Evolutionary conservation across 805 yeast species (phyloP), one percentile per base, ranked within the genome.

Genomic region (Vanderwaltozyma verrucispora): DNA sequence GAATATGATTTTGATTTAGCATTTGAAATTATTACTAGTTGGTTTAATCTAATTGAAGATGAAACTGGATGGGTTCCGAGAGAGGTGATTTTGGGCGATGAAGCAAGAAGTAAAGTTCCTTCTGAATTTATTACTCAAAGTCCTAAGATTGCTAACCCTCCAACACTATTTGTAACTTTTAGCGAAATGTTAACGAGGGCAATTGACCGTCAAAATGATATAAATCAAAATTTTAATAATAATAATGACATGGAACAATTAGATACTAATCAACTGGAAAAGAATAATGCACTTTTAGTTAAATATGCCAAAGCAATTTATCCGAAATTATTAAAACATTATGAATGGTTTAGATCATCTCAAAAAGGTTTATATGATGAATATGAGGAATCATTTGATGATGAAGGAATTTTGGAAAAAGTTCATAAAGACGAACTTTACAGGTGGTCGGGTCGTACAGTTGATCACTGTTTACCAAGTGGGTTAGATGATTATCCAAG

Each of bases 401-500:
- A 48, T 17, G 48, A 48, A 25, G 50, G 47, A 3, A 35, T 54
- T 8, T 39, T 43, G 45, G 63, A 65, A 9, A 62, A 68, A 15
- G 62, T 67, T 16, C 69, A 79, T 4, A 42, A 54, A 17, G 53
- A 57, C 7, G 95, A 87, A 54, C 82, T 77, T 0, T 92, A 81
- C 56, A 69, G 95, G 56, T 92, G 98, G 98, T 72, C 86, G 41
- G 98, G 97, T 5, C 75, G 97, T 47, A 83, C 96, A 0, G 64
- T 68, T 16, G 72, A 78, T 3, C 96, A 85, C 51, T 83, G 95
- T 55, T 67, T 89, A 37, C 92, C 98, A 8, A 80, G 94, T 59
- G 98, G 98, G 0, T 58, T 92, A 27, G 98, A 92, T 59, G 98
- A 92, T 54, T 92, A 88, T 53, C 98, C 98, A 26, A 73, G 98